These are phyloP conservation scores for Aspergillus sp. DNA, from an alignment of 2,329 filamentous ascomycete genomes.

Conservation along the genomic window DNA sequence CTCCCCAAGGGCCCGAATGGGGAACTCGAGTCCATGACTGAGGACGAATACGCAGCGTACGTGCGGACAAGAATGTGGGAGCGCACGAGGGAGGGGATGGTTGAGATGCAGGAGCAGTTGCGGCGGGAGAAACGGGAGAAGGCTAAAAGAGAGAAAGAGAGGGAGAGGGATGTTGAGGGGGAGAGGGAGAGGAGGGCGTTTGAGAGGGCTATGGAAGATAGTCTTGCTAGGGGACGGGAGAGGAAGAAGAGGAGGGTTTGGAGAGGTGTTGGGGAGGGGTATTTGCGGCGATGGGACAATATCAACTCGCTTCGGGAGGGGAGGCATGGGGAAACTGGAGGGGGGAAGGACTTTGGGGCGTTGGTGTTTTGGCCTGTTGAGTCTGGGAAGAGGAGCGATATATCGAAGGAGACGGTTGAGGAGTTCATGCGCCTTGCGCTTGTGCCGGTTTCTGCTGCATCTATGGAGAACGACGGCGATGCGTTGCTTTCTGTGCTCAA, in stretches of 20 bases:
- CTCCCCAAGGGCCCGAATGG: slow-evolving; percentile 43
- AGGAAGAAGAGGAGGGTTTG: slow-evolving; percentile 43
- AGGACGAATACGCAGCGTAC: slow-evolving; percentile 83
- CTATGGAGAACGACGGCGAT: slow-evolving; percentile 9
- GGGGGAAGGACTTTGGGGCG: slow-evolving; percentile 25
- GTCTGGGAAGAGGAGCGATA: slow-evolving; percentile 51
- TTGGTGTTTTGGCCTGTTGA: slow-evolving; percentile 67
- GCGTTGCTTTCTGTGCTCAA: slow-evolving; percentile 57
- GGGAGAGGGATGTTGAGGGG: slow-evolving; percentile 46
- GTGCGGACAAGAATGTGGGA: slow-evolving; percentile 93
- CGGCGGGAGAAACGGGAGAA: slow-evolving; percentile 46
- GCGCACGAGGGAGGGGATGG: slow-evolving; percentile 75
- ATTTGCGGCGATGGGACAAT: slow-evolving; percentile 57
- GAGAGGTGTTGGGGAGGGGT: slow-evolving; percentile 58
- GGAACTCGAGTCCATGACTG: slow-evolving; percentile 73
- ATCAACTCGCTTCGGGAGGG: slow-evolving; percentile 26
- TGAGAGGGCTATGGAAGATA: slow-evolving; percentile 61
- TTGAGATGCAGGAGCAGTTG: slow-evolving; percentile 65
- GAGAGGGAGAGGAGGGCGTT: slow-evolving; percentile 38
- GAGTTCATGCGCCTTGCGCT: slow-evolving; percentile 61
- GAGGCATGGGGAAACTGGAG: slow-evolving; percentile 2
- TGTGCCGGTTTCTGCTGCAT: background rate
- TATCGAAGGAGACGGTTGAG: slow-evolving; percentile 56
- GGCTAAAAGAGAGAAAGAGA: slow-evolving; percentile 55
- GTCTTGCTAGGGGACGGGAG: slow-evolving; percentile 60